These are phyloP conservation scores for Suillus subalutaceus DNA, from an alignment of 768 basidiomycete genomes.

Conservation along the genomic window DNA sequence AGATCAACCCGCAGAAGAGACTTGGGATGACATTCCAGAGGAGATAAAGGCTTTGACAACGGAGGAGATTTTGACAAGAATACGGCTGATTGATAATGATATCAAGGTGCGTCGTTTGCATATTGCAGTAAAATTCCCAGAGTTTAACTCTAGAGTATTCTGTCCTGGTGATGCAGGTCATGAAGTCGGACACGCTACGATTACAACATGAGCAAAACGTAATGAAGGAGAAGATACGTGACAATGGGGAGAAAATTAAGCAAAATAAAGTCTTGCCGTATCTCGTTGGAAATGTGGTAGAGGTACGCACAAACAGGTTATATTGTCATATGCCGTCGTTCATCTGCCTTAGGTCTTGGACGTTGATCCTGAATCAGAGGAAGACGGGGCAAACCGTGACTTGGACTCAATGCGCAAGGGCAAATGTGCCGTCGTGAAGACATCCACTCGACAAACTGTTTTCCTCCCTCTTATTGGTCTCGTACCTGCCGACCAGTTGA, in stretches of 20 bases:
- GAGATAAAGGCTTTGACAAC: slow-evolving; percentile 78
- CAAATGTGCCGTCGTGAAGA: slow-evolving; percentile 99
- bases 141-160: neutral
- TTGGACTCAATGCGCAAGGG: slow-evolving; percentile 95
- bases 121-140: neutral
- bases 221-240: slow-evolving; percentile 99
- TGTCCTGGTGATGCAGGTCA: slow-evolving; percentile 62
- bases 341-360: slow-evolving; percentile 75
- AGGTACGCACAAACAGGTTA: slow-evolving; percentile 55
- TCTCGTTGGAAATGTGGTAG: slow-evolving; percentile 96
- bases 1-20: slow-evolving; percentile 73
- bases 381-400: slow-evolving; percentile 95
- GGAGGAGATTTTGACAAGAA: slow-evolving; percentile 88
- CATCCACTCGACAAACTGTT: slow-evolving; percentile 96
- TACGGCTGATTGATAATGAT: slow-evolving; percentile 94
- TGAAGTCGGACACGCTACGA: slow-evolving; percentile 92
- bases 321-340: slow-evolving; percentile 6
- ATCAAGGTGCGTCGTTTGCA: slow-evolving; percentile 66
- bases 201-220: slow-evolving; percentile 92
- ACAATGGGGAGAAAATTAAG: slow-evolving; percentile 97
- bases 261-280: slow-evolving; percentile 99
- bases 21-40: slow-evolving; percentile 90
- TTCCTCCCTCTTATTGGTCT: slow-evolving; percentile 98
- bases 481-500: slow-evolving; percentile 88
- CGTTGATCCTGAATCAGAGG: slow-evolving; percentile 90